Percentiles rank a stretch among this genome's conserved stretches.
Evolutionary conservation across 2,329 filamentous ascomycete species (phyloP).

Genomic region (Stemphylium lycopersici): DNA sequence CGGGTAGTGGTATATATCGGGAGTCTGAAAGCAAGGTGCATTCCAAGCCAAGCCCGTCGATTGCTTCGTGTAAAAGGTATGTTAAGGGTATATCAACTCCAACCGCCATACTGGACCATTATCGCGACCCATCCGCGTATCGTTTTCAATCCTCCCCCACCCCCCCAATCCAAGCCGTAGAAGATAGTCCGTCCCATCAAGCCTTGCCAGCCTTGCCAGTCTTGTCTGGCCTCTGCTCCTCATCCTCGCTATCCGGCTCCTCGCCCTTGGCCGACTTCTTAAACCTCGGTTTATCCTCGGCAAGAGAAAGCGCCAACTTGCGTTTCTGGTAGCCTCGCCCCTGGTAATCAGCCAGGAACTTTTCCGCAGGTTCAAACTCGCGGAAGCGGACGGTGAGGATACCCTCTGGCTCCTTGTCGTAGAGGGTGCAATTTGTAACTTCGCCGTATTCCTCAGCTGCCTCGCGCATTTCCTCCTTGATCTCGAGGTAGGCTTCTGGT

Average conservation of each 20-base stretch:
- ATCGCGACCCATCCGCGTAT: too few species aligned
- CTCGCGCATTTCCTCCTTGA: constrained; percentile 92
- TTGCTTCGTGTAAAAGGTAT: too few species aligned
- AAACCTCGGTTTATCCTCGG: constrained; percentile 39
- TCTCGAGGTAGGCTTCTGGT: constrained; percentile 80
- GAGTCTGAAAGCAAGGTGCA: too few species aligned
- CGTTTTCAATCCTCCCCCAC: too few species aligned
- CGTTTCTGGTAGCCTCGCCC: constrained; percentile 26
- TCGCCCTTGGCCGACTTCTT: constrained; percentile 36
- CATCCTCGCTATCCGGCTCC: constrained; percentile 34
- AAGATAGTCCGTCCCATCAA: neutral
- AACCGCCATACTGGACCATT: too few species aligned
- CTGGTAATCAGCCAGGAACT: constrained; percentile 29
- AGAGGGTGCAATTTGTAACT: constrained; percentile 90
- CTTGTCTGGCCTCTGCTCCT: constrained; percentile 24
- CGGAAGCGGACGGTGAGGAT: constrained; percentile 85
- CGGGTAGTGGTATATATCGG: too few species aligned
- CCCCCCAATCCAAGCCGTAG: too few species aligned
- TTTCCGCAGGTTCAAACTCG: constrained; percentile 66
- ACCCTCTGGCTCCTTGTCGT: constrained; percentile 83
- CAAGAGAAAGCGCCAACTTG: constrained; percentile 27
- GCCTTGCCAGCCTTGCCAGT: constrained; percentile 8
- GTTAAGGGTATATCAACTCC: too few species aligned
- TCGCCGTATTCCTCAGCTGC: constrained; percentile 85
- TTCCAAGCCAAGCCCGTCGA: too few species aligned